Percentiles rank a stretch among this genome's conserved stretches.
Conservation (phyloP, 164 flowering plant species). For the Aristolochia californica region DNA sequence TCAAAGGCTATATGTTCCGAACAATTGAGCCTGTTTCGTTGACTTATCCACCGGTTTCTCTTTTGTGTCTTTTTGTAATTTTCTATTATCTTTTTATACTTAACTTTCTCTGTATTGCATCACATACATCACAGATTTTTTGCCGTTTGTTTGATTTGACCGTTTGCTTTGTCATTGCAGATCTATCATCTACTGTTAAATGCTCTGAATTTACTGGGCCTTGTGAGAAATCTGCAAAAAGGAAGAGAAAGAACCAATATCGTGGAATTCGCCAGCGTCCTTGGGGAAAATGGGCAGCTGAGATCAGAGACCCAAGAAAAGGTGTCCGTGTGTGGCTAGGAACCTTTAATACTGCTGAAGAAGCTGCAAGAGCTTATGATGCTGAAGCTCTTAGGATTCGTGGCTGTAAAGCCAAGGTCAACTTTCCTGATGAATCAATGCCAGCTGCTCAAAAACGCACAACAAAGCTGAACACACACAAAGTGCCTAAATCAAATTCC, state of each 20-base stretch:
- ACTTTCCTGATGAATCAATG: conserved; percentile 65
- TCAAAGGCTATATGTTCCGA: no score
- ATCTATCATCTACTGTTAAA: conserved; percentile 29
- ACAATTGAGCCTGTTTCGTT: no score
- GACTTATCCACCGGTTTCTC: no score
- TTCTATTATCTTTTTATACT: no score
- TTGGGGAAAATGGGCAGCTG: conserved; percentile 99
- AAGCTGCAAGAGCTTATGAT: conserved; percentile 98
- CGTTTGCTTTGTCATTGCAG: conserved; percentile 4
- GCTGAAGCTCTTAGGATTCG: conserved; percentile 91
- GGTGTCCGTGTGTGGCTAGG: conserved; percentile 98
- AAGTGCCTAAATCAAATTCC: conserved; percentile 21
- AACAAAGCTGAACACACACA: conserved; percentile 28
- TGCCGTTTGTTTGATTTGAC: neutral
- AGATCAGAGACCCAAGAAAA: conserved; percentile 92
- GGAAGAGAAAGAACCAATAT: conserved; percentile 94
- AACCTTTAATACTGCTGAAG: conserved; percentile 97
- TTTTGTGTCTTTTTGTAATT: no score
- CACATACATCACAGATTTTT: neutral
- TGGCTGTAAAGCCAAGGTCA: conserved; percentile 93
- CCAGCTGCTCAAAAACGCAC: conserved; percentile 21
- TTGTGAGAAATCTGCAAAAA: conserved; percentile 62
- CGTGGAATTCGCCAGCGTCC: conserved; percentile 97
- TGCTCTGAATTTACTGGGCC: conserved; percentile 41
- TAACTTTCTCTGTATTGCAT: neutral